A percentile compares a stretch with the other conserved stretches of the same genome.
Evolutionary conservation across 768 basidiomycete species (phyloP).

Genomic region (Kwoniella sp.): DNA sequence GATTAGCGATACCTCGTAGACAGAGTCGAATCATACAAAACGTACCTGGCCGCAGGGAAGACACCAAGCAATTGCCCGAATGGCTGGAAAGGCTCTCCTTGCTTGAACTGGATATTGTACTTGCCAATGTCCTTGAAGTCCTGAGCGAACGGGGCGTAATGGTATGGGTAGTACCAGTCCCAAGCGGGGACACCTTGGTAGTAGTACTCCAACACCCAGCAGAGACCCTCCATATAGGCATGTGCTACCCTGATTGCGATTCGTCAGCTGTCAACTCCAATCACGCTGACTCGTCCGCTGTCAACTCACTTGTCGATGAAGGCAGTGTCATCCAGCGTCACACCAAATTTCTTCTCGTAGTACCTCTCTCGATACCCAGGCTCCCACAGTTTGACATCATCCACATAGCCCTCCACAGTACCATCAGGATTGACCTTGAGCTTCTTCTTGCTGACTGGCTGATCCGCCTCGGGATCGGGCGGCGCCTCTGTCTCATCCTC

Average conservation of each 20-base stretch:
- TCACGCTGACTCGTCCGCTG: not conserved
- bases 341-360: slow-evolving; percentile 85
- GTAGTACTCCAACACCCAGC: slow-evolving; percentile 95
- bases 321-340: slow-evolving; percentile 64
- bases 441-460: slow-evolving; percentile 53
- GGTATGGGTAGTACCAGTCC: slow-evolving; percentile 99
- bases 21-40: not conserved
- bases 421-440: slow-evolving; percentile 84
- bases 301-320: slow-evolving; percentile 66
- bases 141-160: slow-evolving; percentile 95
- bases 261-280: slow-evolving; percentile 12
- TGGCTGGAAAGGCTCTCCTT: slow-evolving; percentile 87
- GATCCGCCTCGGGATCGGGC: slow-evolving; percentile 45
- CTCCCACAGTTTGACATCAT: slow-evolving; percentile 91
- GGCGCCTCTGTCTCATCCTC: slow-evolving; percentile 39
- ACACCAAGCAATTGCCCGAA: slow-evolving; percentile 98
- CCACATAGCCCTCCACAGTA: slow-evolving; percentile 80
- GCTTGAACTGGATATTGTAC: slow-evolving; percentile 72
- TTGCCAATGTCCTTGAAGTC: slow-evolving; percentile 78
- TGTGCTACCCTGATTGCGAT: slow-evolving; percentile 61
- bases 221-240: slow-evolving; percentile 86
- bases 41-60: slow-evolving; percentile 78
- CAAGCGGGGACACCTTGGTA: slow-evolving; percentile 95
- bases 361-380: slow-evolving; percentile 93
- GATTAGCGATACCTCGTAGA: slow-evolving; percentile 1